A percentile compares a stretch with the other conserved stretches of the same genome.
Evolutionary conservation across 768 basidiomycete species (phyloP).

Genomic region (Russula abietina): DNA sequence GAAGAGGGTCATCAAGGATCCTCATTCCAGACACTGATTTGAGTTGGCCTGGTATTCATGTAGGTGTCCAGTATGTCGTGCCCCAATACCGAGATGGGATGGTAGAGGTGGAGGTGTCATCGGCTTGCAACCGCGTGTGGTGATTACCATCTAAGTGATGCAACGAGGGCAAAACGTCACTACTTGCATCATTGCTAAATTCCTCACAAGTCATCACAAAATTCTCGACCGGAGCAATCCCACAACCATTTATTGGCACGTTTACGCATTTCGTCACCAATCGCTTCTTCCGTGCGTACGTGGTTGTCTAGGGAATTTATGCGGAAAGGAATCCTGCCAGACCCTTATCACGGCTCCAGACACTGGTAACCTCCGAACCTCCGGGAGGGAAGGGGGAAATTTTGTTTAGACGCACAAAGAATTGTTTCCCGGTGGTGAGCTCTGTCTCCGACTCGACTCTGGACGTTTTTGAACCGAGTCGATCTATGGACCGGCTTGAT

Average conservation of each 20-base stretch:
- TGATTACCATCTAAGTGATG: conserved; percentile 17
- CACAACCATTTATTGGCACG: background rate
- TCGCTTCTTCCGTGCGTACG: background rate
- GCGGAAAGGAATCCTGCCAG: background rate
- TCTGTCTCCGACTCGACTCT: conserved; percentile 4
- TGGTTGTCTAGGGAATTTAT: background rate
- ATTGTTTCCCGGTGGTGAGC: background rate
- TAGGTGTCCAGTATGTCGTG: conserved; percentile 26
- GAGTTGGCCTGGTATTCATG: background rate
- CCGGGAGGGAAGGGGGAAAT: background rate
- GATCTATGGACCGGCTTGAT: background rate
- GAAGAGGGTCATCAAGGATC: background rate
- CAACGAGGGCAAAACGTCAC: background rate
- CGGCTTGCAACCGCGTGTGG: conserved; percentile 22
- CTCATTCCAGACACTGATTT: background rate
- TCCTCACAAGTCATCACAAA: background rate
- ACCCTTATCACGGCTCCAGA: background rate
- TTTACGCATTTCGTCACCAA: background rate
- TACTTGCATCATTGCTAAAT: background rate
- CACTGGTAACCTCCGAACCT: background rate
- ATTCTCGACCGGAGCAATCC: background rate
- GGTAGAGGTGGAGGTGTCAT: conserved; percentile 25
- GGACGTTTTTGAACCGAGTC: background rate
- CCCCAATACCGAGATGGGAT: conserved; percentile 23
- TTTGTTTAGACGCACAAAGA: background rate